These are phyloP conservation scores for Ambrosia hybrid DNA, from an alignment of 140 eudicot species.

Conservation along the genomic window DNA sequence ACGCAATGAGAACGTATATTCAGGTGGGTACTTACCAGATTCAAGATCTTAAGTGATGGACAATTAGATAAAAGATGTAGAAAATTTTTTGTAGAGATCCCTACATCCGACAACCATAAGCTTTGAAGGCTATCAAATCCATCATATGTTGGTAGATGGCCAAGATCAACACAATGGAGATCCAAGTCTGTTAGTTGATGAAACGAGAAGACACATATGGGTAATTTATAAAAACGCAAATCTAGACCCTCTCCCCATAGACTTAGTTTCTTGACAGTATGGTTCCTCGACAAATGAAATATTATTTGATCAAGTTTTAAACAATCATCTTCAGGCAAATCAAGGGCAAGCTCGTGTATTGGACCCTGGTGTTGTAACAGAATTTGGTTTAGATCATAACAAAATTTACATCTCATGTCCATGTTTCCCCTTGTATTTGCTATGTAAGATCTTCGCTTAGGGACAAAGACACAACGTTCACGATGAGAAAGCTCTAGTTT, in stretches of 20 bases:
- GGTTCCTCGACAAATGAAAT: neutral
- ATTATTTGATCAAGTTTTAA: neutral
- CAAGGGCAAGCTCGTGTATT: neutral
- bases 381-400: neutral
- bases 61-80: neutral
- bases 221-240: neutral
- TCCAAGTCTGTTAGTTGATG: neutral
- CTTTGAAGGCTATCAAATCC: slow-evolving; percentile 1
- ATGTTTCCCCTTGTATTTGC: neutral
- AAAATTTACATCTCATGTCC: neutral
- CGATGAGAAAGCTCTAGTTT: no score
- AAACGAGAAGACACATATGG: neutral
- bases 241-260: neutral
- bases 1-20: neutral
- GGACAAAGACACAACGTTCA: no score
- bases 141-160: neutral
- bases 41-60: neutral
- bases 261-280: neutral
- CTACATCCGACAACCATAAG: neutral
- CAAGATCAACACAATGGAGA: neutral
- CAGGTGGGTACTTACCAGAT: slow-evolving; percentile 1
- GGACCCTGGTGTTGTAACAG: neutral
- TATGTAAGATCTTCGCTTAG: no score
- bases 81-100: neutral
- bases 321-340: neutral